These are phyloP conservation scores for Heracleum sosnowskyi DNA, from an alignment of 129 eudicot genomes.

Conservation along the genomic window DNA sequence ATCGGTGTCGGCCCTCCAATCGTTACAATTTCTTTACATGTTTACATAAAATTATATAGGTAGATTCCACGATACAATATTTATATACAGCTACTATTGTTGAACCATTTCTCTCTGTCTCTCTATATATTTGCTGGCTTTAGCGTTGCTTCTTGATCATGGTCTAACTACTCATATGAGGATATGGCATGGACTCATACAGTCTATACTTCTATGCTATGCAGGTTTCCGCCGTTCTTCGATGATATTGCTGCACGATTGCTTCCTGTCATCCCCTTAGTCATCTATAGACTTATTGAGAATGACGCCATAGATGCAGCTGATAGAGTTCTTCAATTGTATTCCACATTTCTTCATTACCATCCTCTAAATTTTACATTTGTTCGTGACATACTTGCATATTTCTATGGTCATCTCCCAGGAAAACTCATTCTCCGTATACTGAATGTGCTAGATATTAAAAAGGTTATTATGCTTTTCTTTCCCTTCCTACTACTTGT, in stretches of 20 bases:
- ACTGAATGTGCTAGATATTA: conserved; percentile 65
- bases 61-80: neutral
- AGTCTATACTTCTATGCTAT: conserved; percentile 1
- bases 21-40: neutral
- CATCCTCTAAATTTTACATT: conserved; percentile 83
- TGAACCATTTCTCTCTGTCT: neutral
- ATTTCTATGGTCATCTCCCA: conserved; percentile 93
- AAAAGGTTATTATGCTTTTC: conserved; percentile 47
- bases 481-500: neutral
- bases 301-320: conserved; percentile 85
- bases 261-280: conserved; percentile 83
- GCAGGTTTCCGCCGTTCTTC: conserved; percentile 81
- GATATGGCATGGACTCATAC: neutral
- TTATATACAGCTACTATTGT: neutral
- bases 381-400: conserved; percentile 93
- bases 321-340: conserved; percentile 82
- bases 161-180: neutral
- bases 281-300: conserved; percentile 84
- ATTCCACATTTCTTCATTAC: conserved; percentile 69
- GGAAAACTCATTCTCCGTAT: conserved; percentile 82
- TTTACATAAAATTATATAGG: neutral
- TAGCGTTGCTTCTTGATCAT: neutral
- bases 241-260: conserved; percentile 94
- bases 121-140: neutral
- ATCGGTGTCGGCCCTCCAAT: neutral